These are phyloP conservation scores for Pythium monospermum DNA, from an alignment of 352 stramenopile genomes.

Conservation along the genomic window DNA sequence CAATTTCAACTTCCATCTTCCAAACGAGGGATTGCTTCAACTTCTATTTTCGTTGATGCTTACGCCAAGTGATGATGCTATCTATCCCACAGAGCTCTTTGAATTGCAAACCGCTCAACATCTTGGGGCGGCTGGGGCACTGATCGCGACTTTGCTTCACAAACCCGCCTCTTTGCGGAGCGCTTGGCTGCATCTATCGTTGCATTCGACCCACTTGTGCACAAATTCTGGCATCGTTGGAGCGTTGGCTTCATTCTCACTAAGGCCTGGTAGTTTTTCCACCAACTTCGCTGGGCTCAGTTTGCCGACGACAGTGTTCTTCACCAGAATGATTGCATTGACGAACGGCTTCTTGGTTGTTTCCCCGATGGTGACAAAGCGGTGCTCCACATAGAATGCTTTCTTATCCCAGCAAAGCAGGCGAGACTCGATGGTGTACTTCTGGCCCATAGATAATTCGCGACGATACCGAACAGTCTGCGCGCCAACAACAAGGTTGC, in stretches of 20 bases:
- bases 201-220: slow-evolving; percentile 65
- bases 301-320: slow-evolving; percentile 78
- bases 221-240: slow-evolving; percentile 51
- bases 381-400: slow-evolving; percentile 85
- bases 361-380: slow-evolving; percentile 50
- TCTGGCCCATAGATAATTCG: slow-evolving; percentile 65
- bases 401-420: slow-evolving; percentile 76
- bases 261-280: slow-evolving; percentile 38
- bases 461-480: slow-evolving; percentile 81
- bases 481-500: slow-evolving; percentile 78
- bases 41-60: too few species aligned
- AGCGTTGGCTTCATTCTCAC: slow-evolving; percentile 25
- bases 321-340: slow-evolving; percentile 83
- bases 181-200: slow-evolving; percentile 65
- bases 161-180: slow-evolving; percentile 31
- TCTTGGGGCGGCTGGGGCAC: too few species aligned
- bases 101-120: too few species aligned
- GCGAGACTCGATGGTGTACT: slow-evolving; percentile 67
- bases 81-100: too few species aligned
- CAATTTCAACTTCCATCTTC: neutral
- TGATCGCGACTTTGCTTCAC: too few species aligned
- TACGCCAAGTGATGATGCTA: too few species aligned
- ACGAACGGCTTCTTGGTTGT: slow-evolving; percentile 43
- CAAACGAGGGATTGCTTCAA: slow-evolving; percentile 2
- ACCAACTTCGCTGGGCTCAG: slow-evolving; percentile 57